phyloP scores from a whole-genome alignment of 2,329 filamentous ascomycete species.

The Talaromyces sp. region DNA sequence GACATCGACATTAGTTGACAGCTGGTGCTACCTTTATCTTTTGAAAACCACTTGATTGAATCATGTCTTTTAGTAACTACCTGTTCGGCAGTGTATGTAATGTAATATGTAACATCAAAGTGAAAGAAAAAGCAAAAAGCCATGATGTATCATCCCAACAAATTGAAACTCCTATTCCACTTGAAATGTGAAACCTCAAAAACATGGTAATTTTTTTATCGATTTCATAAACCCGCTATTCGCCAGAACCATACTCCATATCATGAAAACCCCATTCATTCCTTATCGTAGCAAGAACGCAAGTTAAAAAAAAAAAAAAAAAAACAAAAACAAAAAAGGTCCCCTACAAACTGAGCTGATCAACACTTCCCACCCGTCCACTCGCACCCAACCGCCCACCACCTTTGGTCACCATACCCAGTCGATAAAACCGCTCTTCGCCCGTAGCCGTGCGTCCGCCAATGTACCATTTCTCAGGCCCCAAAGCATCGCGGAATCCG shows the following conservation, averaged over 20 bases:
- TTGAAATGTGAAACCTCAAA: not conserved
- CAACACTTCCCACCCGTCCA: slow-evolving; percentile 41
- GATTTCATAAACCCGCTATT: not conserved
- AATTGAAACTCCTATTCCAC: not conserved
- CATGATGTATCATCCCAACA: not conserved
- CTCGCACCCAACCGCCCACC: slow-evolving; percentile 36
- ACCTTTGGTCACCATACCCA: slow-evolving; percentile 43
- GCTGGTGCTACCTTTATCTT: not conserved
- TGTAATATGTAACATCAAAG: not conserved
- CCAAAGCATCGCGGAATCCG: slow-evolving; percentile 42
- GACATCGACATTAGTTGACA: not conserved
- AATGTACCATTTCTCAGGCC: slow-evolving; percentile 47
- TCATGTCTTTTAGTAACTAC: not conserved
- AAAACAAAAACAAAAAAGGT: too few relatives aligned
- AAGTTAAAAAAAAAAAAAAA: too few relatives aligned
- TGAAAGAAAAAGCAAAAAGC: not conserved
- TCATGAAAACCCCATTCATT: not conserved
- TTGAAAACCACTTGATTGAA: not conserved
- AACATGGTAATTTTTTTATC: not conserved
- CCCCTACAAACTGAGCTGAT: slow-evolving; percentile 44
- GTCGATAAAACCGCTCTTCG: slow-evolving; percentile 44
- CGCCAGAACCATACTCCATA: not conserved
- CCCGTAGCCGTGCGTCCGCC: slow-evolving; percentile 42
- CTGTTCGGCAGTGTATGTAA: not conserved
- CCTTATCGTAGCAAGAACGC: not conserved